These are phyloP conservation scores for Magnusiomyces paraingens DNA, from an alignment of 1,139 yeast genomes.

Conservation along the genomic window DNA sequence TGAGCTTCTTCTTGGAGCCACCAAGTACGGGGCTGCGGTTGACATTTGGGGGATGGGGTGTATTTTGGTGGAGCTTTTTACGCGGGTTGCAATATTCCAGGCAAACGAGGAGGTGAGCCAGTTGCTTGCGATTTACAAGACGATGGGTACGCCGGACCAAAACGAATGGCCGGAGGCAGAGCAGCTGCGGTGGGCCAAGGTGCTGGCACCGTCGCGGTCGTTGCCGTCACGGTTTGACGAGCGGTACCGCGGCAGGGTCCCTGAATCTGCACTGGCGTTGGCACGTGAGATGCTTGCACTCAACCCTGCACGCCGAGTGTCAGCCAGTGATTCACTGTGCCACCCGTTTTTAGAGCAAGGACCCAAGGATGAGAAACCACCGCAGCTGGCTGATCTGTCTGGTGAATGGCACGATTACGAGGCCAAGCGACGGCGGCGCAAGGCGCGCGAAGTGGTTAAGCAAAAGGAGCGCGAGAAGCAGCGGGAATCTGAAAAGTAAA, in stretches of 20 bases:
- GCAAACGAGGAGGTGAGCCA: conserved; percentile 89
- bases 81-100: conserved; percentile 70
- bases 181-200: conserved; percentile 85
- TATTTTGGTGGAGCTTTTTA: conserved; percentile 72
- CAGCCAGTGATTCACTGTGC: conserved; percentile 54
- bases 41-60: conserved; percentile 99
- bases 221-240: conserved; percentile 44
- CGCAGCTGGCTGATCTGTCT: conserved; percentile 47
- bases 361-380: conserved; percentile 55
- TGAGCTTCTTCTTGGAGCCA: conserved; percentile 81
- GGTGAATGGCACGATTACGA: conserved; percentile 98
- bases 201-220: conserved; percentile 57
- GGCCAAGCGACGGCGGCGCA: conserved; percentile 75
- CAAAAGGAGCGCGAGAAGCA: conserved; percentile 14
- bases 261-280: conserved; percentile 57
- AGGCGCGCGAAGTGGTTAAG: conserved; percentile 38
- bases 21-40: conserved; percentile 83
- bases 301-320: conserved; percentile 60
- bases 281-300: conserved; percentile 57
- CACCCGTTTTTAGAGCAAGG: conserved; percentile 67
- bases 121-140: conserved; percentile 62
- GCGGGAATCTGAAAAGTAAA: neutral
- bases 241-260: conserved; percentile 35
- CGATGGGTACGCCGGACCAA: conserved; percentile 80
- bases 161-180: conserved; percentile 75